Percentiles rank a stretch among this genome's conserved stretches.
Evolutionary conservation across 1,284 basidiomycete species (phyloP).

Genomic region (Inonotus obliquus): DNA sequence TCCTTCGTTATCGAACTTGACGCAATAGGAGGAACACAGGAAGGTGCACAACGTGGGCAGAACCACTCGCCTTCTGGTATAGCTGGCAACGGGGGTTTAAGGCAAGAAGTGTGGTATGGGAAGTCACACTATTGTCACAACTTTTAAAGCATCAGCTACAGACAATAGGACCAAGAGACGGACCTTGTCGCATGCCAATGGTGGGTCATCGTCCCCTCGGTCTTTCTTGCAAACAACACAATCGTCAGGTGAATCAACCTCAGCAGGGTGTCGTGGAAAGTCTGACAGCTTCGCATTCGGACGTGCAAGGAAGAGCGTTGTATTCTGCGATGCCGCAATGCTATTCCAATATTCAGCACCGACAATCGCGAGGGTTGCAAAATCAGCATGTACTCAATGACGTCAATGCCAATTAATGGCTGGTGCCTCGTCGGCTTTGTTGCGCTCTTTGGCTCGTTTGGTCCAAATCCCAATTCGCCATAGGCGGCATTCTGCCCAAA

Average conservation of each 20-base stretch:
- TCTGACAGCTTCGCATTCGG: constrained; percentile 69
- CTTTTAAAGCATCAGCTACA: background rate
- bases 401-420: constrained; percentile 68
- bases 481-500: constrained; percentile 84
- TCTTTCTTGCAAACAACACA: constrained; percentile 75
- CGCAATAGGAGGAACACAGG: constrained; percentile 3
- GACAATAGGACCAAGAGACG: constrained; percentile 19
- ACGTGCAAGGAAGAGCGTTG: constrained; percentile 73
- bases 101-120: constrained; percentile 83
- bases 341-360: constrained; percentile 32
- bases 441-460: constrained; percentile 77
- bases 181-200: constrained; percentile 86
- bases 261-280: constrained; percentile 67
- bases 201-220: constrained; percentile 59
- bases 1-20: background rate
- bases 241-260: constrained; percentile 61
- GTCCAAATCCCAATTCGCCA: constrained; percentile 80
- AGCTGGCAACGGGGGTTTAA: constrained; percentile 69
- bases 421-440: constrained; percentile 78
- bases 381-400: constrained; percentile 61
- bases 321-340: constrained; percentile 82
- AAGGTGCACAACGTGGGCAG: constrained; percentile 61
- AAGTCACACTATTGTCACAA: constrained; percentile 66
- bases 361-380: background rate
- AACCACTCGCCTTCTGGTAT: constrained; percentile 94